These are phyloP conservation scores for Fusarium camptoceras DNA, from an alignment of 2,329 filamentous ascomycete genomes.

Conservation along the genomic window DNA sequence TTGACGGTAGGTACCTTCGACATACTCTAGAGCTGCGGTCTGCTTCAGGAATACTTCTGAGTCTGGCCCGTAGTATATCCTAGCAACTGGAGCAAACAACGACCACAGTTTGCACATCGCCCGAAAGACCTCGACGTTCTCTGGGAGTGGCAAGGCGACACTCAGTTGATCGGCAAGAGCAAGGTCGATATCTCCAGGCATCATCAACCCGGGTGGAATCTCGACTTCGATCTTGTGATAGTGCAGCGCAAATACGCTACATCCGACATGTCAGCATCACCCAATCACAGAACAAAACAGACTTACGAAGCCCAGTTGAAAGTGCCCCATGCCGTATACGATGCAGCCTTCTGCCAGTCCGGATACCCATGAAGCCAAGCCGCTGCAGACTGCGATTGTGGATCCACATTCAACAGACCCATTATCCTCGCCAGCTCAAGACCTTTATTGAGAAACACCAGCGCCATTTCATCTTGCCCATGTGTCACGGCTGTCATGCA, in stretches of 20 bases:
- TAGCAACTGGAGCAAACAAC: not conserved
- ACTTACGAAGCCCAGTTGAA: constrained; percentile 3
- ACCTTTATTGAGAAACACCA: not conserved
- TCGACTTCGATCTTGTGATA: not conserved
- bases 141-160: rapidly evolving
- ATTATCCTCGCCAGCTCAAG: not conserved
- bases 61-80: not conserved
- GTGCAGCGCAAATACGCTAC: not conserved
- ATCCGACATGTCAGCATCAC: not conserved
- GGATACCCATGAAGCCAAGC: not conserved
- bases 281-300: rapidly evolving
- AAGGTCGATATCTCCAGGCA: not conserved
- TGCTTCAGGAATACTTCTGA: not conserved
- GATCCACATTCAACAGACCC: not conserved
- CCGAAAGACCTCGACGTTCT: not conserved
- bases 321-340: not conserved
- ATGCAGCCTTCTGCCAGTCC: constrained; percentile 4
- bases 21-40: not conserved
- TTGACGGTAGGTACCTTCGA: not conserved
- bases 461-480: not conserved
- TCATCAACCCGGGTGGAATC: not conserved
- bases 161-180: not conserved
- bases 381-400: not conserved
- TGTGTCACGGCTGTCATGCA: not conserved
- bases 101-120: not conserved